phyloP scores from a whole-genome alignment of 768 basidiomycete species.

The Lactifluus volemus region DNA sequence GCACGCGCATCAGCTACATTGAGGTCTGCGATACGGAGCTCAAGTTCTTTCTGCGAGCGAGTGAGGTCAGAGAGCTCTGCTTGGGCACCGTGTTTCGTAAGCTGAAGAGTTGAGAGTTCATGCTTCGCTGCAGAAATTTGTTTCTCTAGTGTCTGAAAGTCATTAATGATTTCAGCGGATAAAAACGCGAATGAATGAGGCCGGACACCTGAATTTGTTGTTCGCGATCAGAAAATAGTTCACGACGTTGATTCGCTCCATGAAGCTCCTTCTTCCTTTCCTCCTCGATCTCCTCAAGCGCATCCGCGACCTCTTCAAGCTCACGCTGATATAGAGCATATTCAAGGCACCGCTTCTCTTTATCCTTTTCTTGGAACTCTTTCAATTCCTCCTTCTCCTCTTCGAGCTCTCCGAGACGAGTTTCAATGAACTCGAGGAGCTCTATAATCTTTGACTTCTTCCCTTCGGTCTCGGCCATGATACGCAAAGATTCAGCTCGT shows the following conservation, averaged over 20 bases:
- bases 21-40: constrained; percentile 76
- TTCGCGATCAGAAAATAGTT: constrained; percentile 77
- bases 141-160: constrained; percentile 59
- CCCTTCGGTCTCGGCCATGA: constrained; percentile 94
- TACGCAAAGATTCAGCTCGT: constrained; percentile 82
- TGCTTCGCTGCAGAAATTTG: constrained; percentile 64
- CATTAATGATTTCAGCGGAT: background rate
- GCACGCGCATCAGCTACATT: constrained; percentile 55
- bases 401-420: constrained; percentile 82
- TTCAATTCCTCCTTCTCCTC: constrained; percentile 98
- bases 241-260: constrained; percentile 69
- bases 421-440: constrained; percentile 83
- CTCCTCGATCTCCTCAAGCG: constrained; percentile 77
- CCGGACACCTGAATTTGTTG: constrained; percentile 69
- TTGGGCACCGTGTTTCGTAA: constrained; percentile 69
- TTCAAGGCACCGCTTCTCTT: constrained; percentile 88
- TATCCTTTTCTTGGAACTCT: constrained; percentile 94
- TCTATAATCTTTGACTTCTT: constrained; percentile 90
- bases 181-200: background rate
- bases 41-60: constrained; percentile 75
- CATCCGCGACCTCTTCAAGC: constrained; percentile 77
- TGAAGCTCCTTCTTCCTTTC: constrained; percentile 80
- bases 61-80: constrained; percentile 82
- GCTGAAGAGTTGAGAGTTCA: constrained; percentile 54
- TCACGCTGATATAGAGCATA: constrained; percentile 92